These are phyloP conservation scores for Ettlia oleoabundans DNA, from an alignment of 139 green algal species.

Conservation along the genomic window DNA sequence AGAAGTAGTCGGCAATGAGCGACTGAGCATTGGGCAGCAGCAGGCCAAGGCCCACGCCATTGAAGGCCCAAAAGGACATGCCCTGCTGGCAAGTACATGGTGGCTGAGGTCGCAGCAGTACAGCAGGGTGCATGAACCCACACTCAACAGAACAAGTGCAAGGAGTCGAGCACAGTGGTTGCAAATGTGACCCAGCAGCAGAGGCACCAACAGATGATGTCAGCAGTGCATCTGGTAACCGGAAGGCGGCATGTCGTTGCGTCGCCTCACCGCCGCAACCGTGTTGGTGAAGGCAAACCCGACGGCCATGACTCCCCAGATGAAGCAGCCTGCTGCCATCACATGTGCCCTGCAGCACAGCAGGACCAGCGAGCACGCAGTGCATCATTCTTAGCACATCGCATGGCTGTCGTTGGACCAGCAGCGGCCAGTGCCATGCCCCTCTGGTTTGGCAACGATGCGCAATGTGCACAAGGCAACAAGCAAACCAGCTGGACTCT, in stretches of 20 bases:
- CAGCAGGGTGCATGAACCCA: neutral
- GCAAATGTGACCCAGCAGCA: too few species aligned
- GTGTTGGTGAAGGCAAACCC: conserved; percentile 51
- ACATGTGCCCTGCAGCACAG: conserved; percentile 44
- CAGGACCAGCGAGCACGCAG: too few species aligned
- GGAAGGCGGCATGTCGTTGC: too few species aligned
- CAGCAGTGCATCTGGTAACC: neutral
- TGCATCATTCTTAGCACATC: too few species aligned
- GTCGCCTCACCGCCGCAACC: conserved; percentile 12
- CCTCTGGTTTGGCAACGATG: too few species aligned
- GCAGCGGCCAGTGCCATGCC: too few species aligned
- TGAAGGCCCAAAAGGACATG: conserved; percentile 44
- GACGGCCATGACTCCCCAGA: conserved; percentile 75
- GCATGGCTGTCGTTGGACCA: neutral
- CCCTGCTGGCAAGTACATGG: neutral
- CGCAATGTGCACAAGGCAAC: too few species aligned
- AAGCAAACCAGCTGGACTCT: too few species aligned
- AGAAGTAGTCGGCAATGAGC: conserved; percentile 52
- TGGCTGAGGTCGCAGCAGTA: neutral
- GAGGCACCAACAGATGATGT: neutral
- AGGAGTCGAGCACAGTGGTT: too few species aligned
- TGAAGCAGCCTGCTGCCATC: conserved; percentile 63
- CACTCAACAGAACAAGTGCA: neutral
- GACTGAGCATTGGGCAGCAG: conserved; percentile 47
- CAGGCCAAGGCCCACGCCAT: conserved; percentile 41